Percentiles rank a stretch among this genome's conserved stretches.
phyloP scores from a whole-genome alignment of 2,329 filamentous ascomycete genomes.

The Phialophora tarda region DNA sequence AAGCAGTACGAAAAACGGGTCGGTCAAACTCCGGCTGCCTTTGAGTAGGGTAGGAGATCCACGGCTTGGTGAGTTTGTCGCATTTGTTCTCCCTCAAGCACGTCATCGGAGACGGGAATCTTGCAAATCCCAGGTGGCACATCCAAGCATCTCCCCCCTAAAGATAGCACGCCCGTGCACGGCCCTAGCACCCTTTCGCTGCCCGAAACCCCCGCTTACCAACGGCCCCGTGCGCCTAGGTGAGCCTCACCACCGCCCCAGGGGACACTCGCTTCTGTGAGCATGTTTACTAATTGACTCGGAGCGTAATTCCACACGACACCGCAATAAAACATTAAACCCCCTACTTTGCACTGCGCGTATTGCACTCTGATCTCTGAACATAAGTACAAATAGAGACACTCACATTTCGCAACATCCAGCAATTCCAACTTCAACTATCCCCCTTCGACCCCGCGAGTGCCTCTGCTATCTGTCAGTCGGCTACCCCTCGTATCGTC shows the following conservation, averaged over 20 bases:
- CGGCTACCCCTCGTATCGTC: no score
- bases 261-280: neutral
- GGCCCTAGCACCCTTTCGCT: neutral
- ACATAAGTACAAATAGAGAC: neutral
- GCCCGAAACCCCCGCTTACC: neutral
- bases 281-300: constrained; percentile 20
- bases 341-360: neutral
- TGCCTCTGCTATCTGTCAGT: neutral
- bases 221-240: neutral
- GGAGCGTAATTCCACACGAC: constrained; percentile 8
- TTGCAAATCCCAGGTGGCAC: neutral
- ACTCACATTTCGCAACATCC: neutral
- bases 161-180: neutral
- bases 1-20: neutral
- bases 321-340: constrained; percentile 1
- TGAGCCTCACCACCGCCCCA: neutral
- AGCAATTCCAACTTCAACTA: neutral
- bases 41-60: neutral
- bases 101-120: neutral
- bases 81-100: neutral
- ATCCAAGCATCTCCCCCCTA: neutral
- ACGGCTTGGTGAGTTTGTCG: neutral
- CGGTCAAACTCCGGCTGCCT: neutral
- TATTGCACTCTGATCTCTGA: neutral
- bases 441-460: neutral